These are phyloP conservation scores for Citrus unshiu DNA, from an alignment of 345 rosid genomes.

Conservation along the genomic window DNA sequence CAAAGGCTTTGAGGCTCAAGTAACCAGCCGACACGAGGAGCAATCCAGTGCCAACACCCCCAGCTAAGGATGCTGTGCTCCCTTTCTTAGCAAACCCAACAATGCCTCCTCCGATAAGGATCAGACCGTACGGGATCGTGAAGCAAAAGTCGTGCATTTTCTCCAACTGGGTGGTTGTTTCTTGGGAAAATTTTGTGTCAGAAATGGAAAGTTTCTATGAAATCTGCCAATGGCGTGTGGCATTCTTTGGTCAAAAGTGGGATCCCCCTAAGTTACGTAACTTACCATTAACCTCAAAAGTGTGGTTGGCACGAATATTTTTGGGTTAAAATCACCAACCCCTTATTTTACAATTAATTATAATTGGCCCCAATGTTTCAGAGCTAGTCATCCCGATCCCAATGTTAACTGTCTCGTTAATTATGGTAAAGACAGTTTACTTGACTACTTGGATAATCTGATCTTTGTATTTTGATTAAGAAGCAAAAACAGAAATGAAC, in stretches of 20 bases:
- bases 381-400: neutral
- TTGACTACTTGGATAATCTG: too few species aligned
- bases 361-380: neutral
- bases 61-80: conserved; percentile 74
- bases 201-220: neutral
- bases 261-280: too few species aligned
- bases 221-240: conserved; percentile 29
- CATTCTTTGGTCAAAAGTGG: conserved; percentile 27
- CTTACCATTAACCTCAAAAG: conserved; percentile 15
- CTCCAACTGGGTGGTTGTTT: conserved; percentile 6
- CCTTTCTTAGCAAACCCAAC: conserved; percentile 74
- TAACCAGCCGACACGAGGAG: conserved; percentile 78
- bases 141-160: conserved; percentile 96
- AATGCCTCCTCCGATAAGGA: conserved; percentile 77
- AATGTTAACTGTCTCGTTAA: neutral
- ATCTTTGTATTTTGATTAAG: too few species aligned
- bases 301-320: neutral
- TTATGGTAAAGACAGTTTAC: too few species aligned
- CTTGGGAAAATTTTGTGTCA: conserved; percentile 9
- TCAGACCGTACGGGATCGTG: conserved; percentile 91
- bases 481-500: too few species aligned
- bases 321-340: neutral
- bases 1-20: conserved; percentile 81
- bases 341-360: neutral
- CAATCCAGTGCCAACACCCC: conserved; percentile 77